Conservation (phyloP, 176 grass and related monocot genomes). For the Urochloa ruziziensis region DNA sequence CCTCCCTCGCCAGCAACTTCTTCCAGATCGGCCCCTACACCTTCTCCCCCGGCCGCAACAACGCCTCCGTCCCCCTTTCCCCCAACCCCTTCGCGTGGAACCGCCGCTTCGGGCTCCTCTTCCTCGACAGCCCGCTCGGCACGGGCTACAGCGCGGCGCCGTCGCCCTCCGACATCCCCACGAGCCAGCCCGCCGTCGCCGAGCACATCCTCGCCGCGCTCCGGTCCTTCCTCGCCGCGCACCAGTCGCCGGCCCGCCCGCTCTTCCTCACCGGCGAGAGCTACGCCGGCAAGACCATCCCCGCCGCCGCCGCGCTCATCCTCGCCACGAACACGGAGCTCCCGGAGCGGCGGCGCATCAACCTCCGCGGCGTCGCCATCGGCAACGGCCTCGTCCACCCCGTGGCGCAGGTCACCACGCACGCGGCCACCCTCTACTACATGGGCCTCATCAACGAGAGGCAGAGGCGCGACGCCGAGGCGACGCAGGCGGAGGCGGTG, state of each 20-base stretch:
- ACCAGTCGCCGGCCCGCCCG: neutral
- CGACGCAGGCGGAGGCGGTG: slow-evolving; percentile 31
- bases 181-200: slow-evolving; percentile 43
- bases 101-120: slow-evolving; percentile 50
- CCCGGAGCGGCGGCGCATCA: neutral
- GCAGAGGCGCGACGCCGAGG: slow-evolving; percentile 19
- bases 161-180: slow-evolving; percentile 21
- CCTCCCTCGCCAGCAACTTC: slow-evolving; percentile 45
- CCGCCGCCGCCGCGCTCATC: slow-evolving; percentile 29
- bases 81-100: slow-evolving; percentile 58
- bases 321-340: neutral
- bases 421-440: slow-evolving; percentile 44
- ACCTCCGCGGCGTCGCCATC: slow-evolving; percentile 39
- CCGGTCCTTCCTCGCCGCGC: slow-evolving; percentile 26
- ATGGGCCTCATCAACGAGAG: slow-evolving; percentile 39
- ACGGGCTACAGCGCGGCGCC: slow-evolving; percentile 46
- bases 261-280: slow-evolving; percentile 54
- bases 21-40: slow-evolving; percentile 57
- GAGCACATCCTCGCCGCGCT: slow-evolving; percentile 41
- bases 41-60: neutral
- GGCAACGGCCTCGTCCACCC: slow-evolving; percentile 54
- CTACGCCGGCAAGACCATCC: slow-evolving; percentile 61
- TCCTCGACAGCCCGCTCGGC: slow-evolving; percentile 63
- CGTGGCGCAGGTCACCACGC: slow-evolving; percentile 33
- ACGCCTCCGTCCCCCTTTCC: neutral